These are phyloP conservation scores for Saccharomycopsis javanensis DNA, from an alignment of 805 yeast genomes.

Conservation along the genomic window DNA sequence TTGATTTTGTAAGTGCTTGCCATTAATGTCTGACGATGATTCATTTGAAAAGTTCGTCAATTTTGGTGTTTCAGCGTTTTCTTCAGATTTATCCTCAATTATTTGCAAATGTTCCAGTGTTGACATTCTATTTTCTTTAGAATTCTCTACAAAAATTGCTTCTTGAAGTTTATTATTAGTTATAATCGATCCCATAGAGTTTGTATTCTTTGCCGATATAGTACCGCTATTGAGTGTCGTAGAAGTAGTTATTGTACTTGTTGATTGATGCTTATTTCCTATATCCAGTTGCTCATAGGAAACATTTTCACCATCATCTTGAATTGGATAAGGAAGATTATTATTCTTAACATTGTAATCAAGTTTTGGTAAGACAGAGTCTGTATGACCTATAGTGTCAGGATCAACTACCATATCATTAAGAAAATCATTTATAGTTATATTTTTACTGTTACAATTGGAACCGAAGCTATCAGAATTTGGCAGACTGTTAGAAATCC, in stretches of 20 bases:
- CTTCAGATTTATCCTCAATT: background rate
- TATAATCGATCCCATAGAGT: background rate
- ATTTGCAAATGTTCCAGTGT: background rate
- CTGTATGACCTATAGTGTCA: background rate
- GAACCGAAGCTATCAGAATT: background rate
- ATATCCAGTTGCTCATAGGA: background rate
- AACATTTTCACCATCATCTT: background rate
- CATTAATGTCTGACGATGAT: background rate
- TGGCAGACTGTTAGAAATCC: background rate
- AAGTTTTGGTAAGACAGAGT: background rate
- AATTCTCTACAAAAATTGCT: slow-evolving; percentile 41
- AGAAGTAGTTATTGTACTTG: background rate
- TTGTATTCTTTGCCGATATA: background rate
- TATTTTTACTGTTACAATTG: background rate
- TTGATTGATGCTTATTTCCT: background rate
- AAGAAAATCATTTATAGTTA: background rate
- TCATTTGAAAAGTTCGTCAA: background rate
- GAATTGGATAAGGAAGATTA: background rate
- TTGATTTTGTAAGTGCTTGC: background rate
- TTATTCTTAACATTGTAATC: background rate
- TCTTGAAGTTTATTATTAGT: slow-evolving; percentile 59
- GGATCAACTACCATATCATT: background rate
- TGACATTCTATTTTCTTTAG: background rate
- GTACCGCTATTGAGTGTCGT: background rate
- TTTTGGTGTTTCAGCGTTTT: background rate